Percentiles rank a stretch among this genome's conserved stretches.
Evolutionary conservation across 2,329 filamentous ascomycete genomes (phyloP).

Genomic region (Zymoseptoria pseudotritici): DNA sequence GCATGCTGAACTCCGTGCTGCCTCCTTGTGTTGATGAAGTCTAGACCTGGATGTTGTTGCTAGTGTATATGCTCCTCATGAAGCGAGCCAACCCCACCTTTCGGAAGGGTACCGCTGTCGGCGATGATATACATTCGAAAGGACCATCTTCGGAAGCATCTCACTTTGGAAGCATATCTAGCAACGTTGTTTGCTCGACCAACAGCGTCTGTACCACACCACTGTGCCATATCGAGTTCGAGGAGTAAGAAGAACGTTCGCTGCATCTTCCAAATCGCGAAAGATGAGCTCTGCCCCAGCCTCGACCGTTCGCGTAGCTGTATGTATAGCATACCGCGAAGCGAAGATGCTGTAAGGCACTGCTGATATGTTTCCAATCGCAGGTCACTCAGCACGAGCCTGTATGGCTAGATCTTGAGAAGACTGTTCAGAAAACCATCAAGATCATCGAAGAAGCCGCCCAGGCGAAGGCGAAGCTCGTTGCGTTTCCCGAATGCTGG

Average conservation of each 20-base stretch:
- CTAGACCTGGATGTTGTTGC: neutral
- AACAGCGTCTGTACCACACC: neutral
- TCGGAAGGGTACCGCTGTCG: neutral
- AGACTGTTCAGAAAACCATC: conserved; percentile 50
- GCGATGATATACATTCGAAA: neutral
- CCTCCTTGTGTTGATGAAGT: neutral
- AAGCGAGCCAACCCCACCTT: neutral
- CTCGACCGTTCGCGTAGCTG: conserved; percentile 17
- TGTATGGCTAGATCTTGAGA: conserved; percentile 52
- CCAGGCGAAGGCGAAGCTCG: conserved; percentile 45
- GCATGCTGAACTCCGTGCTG: neutral
- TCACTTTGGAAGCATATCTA: neutral
- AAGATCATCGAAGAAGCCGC: conserved; percentile 50
- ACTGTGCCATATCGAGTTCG: neutral
- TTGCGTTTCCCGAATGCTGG: conserved; percentile 44
- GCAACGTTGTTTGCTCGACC: neutral
- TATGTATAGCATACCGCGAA: neutral
- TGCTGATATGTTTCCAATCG: conserved; percentile 28
- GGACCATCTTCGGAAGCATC: neutral
- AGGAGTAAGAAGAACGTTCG: neutral
- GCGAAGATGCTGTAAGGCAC: neutral
- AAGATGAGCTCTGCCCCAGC: conserved; percentile 9
- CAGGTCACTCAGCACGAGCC: conserved; percentile 52
- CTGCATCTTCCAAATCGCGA: neutral
- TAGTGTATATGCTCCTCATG: neutral